A percentile compares a stretch with the other conserved stretches of the same genome.
Evolutionary conservation across 2,329 filamentous ascomycete genomes (phyloP).

Genomic region (Ophiocordyceps robertsii): DNA sequence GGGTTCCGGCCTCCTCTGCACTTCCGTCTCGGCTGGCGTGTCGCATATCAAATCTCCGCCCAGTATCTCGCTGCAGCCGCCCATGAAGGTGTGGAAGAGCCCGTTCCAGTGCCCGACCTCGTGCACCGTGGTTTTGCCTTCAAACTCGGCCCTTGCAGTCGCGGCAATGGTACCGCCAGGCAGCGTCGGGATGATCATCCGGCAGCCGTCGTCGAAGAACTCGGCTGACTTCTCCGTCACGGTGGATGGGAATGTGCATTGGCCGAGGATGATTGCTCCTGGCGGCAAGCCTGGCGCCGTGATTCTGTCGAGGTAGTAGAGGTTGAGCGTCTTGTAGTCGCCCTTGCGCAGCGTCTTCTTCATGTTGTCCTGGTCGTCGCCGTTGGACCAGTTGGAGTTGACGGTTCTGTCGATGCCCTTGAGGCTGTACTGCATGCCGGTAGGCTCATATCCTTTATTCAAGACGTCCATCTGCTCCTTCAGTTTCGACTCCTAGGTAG

Average conservation of each 20-base stretch:
- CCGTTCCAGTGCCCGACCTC: background rate
- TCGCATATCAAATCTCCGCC: background rate
- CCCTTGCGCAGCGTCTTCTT: background rate
- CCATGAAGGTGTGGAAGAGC: background rate
- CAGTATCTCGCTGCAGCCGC: background rate
- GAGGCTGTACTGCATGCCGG: background rate
- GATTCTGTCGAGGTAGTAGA: background rate
- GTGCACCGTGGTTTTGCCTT: background rate
- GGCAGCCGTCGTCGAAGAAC: background rate
- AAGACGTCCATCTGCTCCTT: background rate
- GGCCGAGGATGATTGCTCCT: no score
- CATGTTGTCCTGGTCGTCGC: background rate
- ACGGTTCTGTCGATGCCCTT: background rate
- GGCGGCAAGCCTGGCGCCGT: background rate
- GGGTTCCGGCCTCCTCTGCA: background rate
- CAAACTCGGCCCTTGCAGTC: background rate
- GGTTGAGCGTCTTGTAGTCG: background rate
- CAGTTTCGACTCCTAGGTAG: background rate
- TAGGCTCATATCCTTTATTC: background rate
- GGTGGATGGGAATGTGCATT: no score
- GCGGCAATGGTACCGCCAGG: background rate
- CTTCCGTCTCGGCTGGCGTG: background rate
- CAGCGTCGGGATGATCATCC: background rate
- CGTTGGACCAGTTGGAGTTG: background rate
- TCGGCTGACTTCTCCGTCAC: background rate